These are phyloP conservation scores for Dactylonectria macrodidyma DNA, from an alignment of 2,329 filamentous ascomycete species.

Conservation along the genomic window DNA sequence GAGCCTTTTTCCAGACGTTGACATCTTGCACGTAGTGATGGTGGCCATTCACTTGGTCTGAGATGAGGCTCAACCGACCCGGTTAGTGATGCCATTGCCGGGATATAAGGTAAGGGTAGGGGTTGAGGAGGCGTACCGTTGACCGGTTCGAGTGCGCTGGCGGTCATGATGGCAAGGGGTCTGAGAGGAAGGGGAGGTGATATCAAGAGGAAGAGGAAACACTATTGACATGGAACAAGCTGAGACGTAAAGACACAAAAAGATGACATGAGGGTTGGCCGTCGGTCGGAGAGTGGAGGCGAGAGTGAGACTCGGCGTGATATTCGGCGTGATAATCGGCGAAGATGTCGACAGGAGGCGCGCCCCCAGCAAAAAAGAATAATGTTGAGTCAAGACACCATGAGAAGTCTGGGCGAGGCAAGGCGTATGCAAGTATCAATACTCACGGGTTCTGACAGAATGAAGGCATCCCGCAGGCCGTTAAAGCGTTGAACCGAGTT, in stretches of 20 bases:
- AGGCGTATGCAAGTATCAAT: background rate
- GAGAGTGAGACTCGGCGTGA: background rate
- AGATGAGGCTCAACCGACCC: slow-evolving; percentile 5
- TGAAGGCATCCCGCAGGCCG: background rate
- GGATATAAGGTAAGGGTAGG: background rate
- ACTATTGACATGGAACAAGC: slow-evolving; percentile 11
- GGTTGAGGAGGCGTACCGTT: slow-evolving; percentile 21
- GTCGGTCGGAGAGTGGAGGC: background rate
- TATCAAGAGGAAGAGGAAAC: slow-evolving; percentile 1
- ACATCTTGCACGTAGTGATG: slow-evolving; percentile 68
- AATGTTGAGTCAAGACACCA: slow-evolving; percentile 10
- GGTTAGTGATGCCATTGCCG: slow-evolving; percentile 12
- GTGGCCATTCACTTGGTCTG: slow-evolving; percentile 36
- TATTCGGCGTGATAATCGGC: background rate
- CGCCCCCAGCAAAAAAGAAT: slow-evolving; percentile 14
- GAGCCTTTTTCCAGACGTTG: slow-evolving; percentile 80
- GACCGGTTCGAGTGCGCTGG: slow-evolving; percentile 9
- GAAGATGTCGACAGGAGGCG: slow-evolving; percentile 2
- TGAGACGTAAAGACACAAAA: background rate
- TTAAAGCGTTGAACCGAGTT: background rate
- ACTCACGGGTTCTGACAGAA: background rate
- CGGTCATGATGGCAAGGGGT: slow-evolving; percentile 26
- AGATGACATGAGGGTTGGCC: slow-evolving; percentile 7
- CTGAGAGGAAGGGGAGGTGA: slow-evolving; percentile 7
- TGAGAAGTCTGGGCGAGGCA: background rate